Evolutionary conservation across 2,329 filamentous ascomycete species (phyloP).

Genomic region (Aspergillus proliferans): DNA sequence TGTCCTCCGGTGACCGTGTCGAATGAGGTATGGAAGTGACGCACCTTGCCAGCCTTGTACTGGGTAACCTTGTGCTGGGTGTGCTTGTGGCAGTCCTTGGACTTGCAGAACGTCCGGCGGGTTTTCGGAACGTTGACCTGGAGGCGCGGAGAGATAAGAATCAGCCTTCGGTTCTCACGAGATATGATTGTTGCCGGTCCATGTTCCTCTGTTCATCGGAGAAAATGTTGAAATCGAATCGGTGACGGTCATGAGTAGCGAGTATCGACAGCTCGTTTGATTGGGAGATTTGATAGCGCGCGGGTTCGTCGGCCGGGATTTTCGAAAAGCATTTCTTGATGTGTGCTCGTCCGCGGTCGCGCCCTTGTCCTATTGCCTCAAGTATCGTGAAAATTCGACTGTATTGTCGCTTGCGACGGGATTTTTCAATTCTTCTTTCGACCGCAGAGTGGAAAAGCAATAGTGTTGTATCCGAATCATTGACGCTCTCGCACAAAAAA

Average conservation of each 20-base stretch:
- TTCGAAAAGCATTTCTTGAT: too few relatives aligned
- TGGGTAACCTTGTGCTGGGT: conserved; percentile 89
- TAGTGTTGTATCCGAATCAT: too few relatives aligned
- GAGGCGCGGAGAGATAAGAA: conserved; percentile 13
- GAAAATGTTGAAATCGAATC: conserved; percentile 4
- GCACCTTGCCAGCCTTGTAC: conserved; percentile 92
- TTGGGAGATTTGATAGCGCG: too few relatives aligned
- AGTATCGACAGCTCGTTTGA: too few relatives aligned
- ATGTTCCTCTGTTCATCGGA: conserved; percentile 9
- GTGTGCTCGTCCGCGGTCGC: too few relatives aligned
- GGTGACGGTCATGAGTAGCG: neutral
- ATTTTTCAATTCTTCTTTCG: too few relatives aligned
- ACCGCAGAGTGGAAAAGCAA: too few relatives aligned
- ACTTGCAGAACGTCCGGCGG: conserved; percentile 95
- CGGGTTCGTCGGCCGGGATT: too few relatives aligned
- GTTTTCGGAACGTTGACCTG: conserved; percentile 99
- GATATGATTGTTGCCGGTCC: conserved; percentile 3
- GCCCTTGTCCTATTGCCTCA: too few relatives aligned
- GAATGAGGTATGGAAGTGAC: conserved; percentile 11
- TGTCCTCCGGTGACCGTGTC: conserved; percentile 12
- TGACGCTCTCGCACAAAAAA: too few relatives aligned
- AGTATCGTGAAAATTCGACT: too few relatives aligned
- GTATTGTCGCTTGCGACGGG: too few relatives aligned
- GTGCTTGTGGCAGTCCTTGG: conserved; percentile 89
- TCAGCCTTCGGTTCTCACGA: conserved; percentile 18